These are phyloP conservation scores for Flaveria sonorensis DNA, from an alignment of 129 eudicot genomes.

Conservation along the genomic window DNA sequence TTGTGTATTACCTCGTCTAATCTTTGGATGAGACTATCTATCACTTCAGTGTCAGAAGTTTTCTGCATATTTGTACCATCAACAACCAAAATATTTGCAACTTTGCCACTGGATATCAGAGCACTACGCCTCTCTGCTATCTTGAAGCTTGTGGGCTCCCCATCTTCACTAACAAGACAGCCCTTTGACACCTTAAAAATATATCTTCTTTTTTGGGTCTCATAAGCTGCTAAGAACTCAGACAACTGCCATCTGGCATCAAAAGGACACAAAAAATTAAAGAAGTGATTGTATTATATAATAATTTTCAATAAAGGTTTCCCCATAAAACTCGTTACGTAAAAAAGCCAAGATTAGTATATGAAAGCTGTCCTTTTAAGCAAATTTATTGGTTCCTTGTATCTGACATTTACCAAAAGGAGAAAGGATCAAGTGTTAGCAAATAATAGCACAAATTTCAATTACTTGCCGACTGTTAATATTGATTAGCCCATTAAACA, in stretches of 20 bases:
- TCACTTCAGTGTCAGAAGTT: constrained; percentile 30
- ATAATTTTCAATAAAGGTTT: neutral
- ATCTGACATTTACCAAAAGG: neutral
- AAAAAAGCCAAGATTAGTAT: neutral
- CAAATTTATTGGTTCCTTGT: constrained; percentile 16
- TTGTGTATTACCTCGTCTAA: constrained; percentile 47
- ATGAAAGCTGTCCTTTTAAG: constrained; percentile 1
- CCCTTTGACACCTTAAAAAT: constrained; percentile 42
- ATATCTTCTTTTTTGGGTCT: constrained; percentile 35
- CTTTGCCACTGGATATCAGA: constrained; percentile 69
- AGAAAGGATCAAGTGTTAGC: neutral
- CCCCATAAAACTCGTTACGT: neutral
- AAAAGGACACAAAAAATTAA: constrained; percentile 7
- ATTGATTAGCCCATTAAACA: constrained; percentile 10
- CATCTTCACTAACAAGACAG: constrained; percentile 34
- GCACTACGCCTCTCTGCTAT: constrained; percentile 46
- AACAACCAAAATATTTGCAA: constrained; percentile 57
- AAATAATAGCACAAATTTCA: neutral
- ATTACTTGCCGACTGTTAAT: neutral
- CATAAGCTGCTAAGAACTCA: constrained; percentile 43
- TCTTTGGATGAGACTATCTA: constrained; percentile 43
- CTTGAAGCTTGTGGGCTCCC: constrained; percentile 36
- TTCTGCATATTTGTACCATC: constrained; percentile 32
- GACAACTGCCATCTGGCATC: constrained; percentile 47
- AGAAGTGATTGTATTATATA: neutral